Evolutionary conservation across 148 eudicot species (phyloP).

Genomic region (Vaccinium darrowii): DNA sequence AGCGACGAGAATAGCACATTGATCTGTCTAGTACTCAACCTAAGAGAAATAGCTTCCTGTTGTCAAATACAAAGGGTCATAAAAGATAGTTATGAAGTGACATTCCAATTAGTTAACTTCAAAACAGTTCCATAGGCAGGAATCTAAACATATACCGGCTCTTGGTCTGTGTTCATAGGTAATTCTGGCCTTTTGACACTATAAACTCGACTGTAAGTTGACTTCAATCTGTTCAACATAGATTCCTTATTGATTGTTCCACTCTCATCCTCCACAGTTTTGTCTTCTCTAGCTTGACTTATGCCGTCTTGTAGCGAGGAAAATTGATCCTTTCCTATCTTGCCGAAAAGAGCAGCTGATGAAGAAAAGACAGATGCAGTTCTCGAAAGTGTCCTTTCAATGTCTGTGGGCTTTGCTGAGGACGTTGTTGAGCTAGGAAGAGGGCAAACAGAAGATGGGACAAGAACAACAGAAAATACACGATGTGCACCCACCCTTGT

Average conservation of each 20-base stretch:
- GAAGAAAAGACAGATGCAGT: slow-evolving; percentile 63
- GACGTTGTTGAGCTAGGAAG: slow-evolving; percentile 24
- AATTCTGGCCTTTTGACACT: slow-evolving; percentile 28
- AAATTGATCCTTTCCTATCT: slow-evolving; percentile 40
- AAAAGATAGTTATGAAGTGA: background rate
- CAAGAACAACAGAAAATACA: slow-evolving; percentile 61
- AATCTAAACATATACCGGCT: slow-evolving; percentile 15
- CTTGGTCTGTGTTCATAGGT: slow-evolving; percentile 27
- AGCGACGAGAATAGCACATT: slow-evolving; percentile 54
- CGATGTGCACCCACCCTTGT: slow-evolving; percentile 60
- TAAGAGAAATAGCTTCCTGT: slow-evolving; percentile 53
- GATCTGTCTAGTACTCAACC: slow-evolving; percentile 62
- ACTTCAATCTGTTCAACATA: slow-evolving; percentile 48
- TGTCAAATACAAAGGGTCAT: background rate
- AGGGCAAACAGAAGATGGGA: slow-evolving; percentile 63
- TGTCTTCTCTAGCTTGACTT: slow-evolving; percentile 24
- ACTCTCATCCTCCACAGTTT: background rate
- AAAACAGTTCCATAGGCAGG: background rate
- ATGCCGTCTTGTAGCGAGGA: slow-evolving; percentile 35
- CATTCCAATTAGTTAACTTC: background rate
- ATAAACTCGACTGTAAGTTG: slow-evolving; percentile 45
- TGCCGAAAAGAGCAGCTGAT: slow-evolving; percentile 62
- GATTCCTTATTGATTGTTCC: slow-evolving; percentile 29
- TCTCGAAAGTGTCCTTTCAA: slow-evolving; percentile 59
- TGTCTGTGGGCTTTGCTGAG: slow-evolving; percentile 33